Evolutionary conservation across 352 stramenopile genomes (phyloP).

Genomic region (Phytophthora cactorum): DNA sequence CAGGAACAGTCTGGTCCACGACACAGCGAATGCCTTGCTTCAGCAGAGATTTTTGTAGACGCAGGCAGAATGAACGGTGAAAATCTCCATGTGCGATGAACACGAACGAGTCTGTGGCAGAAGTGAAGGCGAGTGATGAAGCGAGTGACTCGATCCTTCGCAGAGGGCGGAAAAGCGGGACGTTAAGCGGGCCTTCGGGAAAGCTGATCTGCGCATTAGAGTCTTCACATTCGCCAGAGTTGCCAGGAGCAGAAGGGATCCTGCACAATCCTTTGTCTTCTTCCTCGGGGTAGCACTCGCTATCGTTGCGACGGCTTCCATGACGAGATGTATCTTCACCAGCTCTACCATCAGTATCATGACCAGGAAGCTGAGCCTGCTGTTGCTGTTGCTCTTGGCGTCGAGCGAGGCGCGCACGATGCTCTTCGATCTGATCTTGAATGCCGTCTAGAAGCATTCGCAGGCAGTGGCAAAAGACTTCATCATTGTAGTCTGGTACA

Average conservation of each 20-base stretch:
- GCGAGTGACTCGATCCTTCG: slow-evolving; percentile 29
- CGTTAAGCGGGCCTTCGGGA: slow-evolving; percentile 23
- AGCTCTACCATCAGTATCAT: slow-evolving; percentile 26
- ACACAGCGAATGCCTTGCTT: slow-evolving; percentile 69
- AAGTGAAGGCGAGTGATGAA: slow-evolving; percentile 31
- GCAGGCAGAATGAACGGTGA: slow-evolving; percentile 68
- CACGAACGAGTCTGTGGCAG: slow-evolving; percentile 51
- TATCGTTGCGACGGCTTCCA: slow-evolving; percentile 25
- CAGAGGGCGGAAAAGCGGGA: slow-evolving; percentile 28
- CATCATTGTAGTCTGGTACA: slow-evolving; percentile 59
- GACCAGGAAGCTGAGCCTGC: slow-evolving; percentile 35
- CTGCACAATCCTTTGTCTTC: slow-evolving; percentile 24
- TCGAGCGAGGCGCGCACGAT: slow-evolving; percentile 55
- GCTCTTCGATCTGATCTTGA: slow-evolving; percentile 85
- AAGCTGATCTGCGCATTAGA: slow-evolving; percentile 32
- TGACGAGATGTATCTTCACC: slow-evolving; percentile 15
- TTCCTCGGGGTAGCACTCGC: slow-evolving; percentile 23
- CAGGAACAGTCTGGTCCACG: slow-evolving; percentile 57
- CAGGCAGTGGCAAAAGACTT: slow-evolving; percentile 69
- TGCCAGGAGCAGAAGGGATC: slow-evolving; percentile 6
- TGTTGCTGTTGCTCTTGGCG: slow-evolving; percentile 40
- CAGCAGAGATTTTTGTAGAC: slow-evolving; percentile 57
- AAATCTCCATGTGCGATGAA: slow-evolving; percentile 83
- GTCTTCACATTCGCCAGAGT: slow-evolving; percentile 25
- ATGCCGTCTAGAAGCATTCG: slow-evolving; percentile 80